Percentiles rank a stretch among this genome's conserved stretches.
Conservation (phyloP, 768 basidiomycete genomes). For the Floccularia luteovirens region DNA sequence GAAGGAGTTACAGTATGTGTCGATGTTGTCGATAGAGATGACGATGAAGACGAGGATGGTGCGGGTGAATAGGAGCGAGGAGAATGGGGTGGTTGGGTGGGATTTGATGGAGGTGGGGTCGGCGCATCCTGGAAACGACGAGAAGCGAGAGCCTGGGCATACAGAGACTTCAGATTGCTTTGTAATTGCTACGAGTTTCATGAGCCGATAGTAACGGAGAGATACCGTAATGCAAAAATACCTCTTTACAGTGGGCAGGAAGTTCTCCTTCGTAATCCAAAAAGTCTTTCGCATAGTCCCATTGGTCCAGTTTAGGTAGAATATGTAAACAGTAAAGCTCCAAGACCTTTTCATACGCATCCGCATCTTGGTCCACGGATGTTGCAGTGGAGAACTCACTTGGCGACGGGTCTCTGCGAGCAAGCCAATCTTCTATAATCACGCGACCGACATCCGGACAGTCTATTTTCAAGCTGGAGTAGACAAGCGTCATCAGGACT, state of each 20-base stretch:
- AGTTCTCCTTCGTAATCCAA: conserved; percentile 68
- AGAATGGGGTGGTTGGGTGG: conserved; percentile 20
- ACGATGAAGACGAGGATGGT: conserved; percentile 54
- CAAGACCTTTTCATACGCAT: conserved; percentile 67
- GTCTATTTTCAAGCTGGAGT: conserved; percentile 62
- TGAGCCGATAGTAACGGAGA: conserved; percentile 5
- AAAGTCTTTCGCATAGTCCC: conserved; percentile 77
- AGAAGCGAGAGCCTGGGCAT: conserved; percentile 26
- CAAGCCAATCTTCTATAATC: conserved; percentile 77
- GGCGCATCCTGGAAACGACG: conserved; percentile 15
- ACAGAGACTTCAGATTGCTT: conserved; percentile 31
- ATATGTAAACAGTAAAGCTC: conserved; percentile 73
- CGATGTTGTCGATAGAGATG: conserved; percentile 64
- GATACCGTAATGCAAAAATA: conserved; percentile 19
- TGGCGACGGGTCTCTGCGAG: conserved; percentile 36
- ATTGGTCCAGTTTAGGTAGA: conserved; percentile 65
- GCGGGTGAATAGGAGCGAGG: conserved; percentile 38
- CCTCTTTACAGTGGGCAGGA: conserved; percentile 38
- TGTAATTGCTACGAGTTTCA: conserved; percentile 24
- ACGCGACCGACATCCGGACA: conserved; percentile 52
- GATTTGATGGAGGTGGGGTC: conserved; percentile 13
- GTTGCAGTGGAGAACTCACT: not conserved
- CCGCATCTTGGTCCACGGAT: conserved; percentile 24
- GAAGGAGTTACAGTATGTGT: conserved; percentile 65
- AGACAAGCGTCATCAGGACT: conserved; percentile 62